Evolutionary conservation across 495 filamentous ascomycete species (phyloP).

Genomic region (Penicillium bialowiezense): DNA sequence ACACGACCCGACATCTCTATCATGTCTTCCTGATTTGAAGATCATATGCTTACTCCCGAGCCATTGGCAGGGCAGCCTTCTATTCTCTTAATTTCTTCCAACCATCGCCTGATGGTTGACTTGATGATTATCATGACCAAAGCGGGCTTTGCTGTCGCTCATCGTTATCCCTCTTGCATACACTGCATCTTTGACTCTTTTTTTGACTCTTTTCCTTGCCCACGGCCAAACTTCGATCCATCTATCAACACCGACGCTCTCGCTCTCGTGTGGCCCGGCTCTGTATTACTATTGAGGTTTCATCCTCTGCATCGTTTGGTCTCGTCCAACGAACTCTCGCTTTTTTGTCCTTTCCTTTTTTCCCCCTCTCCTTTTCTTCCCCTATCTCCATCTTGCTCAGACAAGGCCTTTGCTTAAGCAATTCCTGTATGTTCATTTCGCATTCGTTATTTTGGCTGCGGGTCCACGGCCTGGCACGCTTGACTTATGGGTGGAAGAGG

Average conservation of each 20-base stretch:
- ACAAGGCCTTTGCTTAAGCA: constrained; percentile 18
- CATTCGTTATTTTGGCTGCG: not conserved
- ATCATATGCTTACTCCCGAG: constrained; percentile 13
- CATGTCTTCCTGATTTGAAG: constrained; percentile 18
- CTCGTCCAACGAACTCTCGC: constrained; percentile 15
- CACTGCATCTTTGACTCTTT: too few species aligned
- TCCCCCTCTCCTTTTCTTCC: constrained; percentile 11
- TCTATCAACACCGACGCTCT: not conserved
- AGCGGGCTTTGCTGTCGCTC: constrained; percentile 49
- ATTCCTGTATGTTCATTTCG: constrained; percentile 9
- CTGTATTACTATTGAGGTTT: constrained; percentile 32
- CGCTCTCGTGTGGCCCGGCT: not conserved
- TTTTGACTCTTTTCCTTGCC: constrained; percentile 19
- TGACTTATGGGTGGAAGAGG: constrained; percentile 12
- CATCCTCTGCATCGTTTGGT: constrained; percentile 13
- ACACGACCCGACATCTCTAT: constrained; percentile 29
- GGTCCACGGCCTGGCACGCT: not conserved
- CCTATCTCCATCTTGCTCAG: constrained; percentile 12
- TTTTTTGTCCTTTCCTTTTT: constrained; percentile 6
- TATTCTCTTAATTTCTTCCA: constrained; percentile 16
- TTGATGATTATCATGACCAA: constrained; percentile 39
- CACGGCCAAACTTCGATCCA: not conserved
- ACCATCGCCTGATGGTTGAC: constrained; percentile 19
- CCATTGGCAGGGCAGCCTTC: constrained; percentile 6
- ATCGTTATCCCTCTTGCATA: constrained; percentile 12